These are phyloP conservation scores for Cadophora sp. DNA, from an alignment of 2,329 filamentous ascomycete species.

Conservation along the genomic window DNA sequence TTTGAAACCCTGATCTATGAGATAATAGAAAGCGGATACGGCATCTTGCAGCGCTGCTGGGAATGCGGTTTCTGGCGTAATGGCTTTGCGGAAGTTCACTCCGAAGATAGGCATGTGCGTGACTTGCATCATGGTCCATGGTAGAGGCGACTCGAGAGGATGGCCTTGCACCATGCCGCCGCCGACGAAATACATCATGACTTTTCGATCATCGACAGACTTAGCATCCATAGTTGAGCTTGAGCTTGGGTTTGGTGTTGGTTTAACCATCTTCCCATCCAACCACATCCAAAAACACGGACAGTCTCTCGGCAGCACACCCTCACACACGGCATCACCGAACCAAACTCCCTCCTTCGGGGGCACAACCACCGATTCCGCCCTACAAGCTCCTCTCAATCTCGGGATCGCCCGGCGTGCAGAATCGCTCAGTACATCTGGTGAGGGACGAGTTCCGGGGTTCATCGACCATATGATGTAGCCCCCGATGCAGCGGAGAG, in stretches of 20 bases:
- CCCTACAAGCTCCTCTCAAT: not conserved
- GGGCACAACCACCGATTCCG: not conserved
- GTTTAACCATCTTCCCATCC: not conserved
- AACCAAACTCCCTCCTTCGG: constrained; percentile 1
- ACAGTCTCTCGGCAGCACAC: not conserved
- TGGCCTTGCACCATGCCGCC: constrained; percentile 12
- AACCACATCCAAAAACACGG: constrained; percentile 13
- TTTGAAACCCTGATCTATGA: constrained; percentile 3
- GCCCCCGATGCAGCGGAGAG: not conserved
- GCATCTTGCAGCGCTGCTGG: constrained; percentile 15
- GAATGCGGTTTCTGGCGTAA: constrained; percentile 2
- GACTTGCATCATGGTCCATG: not conserved
- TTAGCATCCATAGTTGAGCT: not conserved
- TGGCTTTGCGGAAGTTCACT: constrained; percentile 14
- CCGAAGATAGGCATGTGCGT: constrained; percentile 8
- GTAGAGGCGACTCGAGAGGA: constrained; percentile 6
- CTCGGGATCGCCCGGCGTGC: not conserved
- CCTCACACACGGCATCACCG: not conserved
- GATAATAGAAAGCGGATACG: not conserved
- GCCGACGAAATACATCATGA: constrained; percentile 9
- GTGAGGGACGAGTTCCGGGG: constrained; percentile 1
- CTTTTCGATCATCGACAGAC: not conserved
- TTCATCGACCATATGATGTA: constrained; percentile 3
- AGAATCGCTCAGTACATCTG: not conserved
- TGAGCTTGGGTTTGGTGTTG: no score